A percentile compares a stretch with the other conserved stretches of the same genome.
These are phyloP conservation scores for Pholiota adiposa DNA, from an alignment of 1,284 basidiomycete genomes.

Conservation along the genomic window DNA sequence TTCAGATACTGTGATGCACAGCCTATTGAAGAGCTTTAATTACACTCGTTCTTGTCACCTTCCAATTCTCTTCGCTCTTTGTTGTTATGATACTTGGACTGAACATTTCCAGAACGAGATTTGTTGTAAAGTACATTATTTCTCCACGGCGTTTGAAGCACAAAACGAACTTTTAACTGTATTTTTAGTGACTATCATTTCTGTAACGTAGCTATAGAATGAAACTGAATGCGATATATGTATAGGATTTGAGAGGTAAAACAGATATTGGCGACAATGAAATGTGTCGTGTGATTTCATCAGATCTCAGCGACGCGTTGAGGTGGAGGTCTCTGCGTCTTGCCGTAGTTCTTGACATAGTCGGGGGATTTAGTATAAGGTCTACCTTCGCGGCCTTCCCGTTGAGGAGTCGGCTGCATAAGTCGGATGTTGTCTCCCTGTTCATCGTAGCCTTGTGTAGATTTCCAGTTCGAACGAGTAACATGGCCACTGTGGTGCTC, in stretches of 20 bases:
- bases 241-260: not conserved
- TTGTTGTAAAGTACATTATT: not conserved
- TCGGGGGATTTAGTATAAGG: slow-evolving; percentile 35
- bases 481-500: slow-evolving; percentile 29
- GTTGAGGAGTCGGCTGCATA: slow-evolving; percentile 32
- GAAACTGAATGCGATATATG: not conserved
- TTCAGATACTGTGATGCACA: not conserved
- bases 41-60: not conserved
- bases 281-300: not conserved
- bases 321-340: slow-evolving; percentile 19
- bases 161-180: not conserved
- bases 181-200: not conserved
- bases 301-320: not conserved
- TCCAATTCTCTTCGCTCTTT: not conserved
- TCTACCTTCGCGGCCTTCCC: slow-evolving; percentile 24
- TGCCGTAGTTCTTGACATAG: slow-evolving; percentile 31
- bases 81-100: not conserved
- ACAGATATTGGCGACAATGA: not conserved
- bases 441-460: slow-evolving; percentile 20
- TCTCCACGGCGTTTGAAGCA: no score
- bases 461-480: slow-evolving; percentile 25
- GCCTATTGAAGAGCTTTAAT: not conserved
- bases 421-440: slow-evolving; percentile 17
- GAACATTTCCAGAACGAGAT: not conserved
- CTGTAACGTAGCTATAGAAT: not conserved